Conservation (phyloP, 345 rosid species). For the Firmiana major region DNA sequence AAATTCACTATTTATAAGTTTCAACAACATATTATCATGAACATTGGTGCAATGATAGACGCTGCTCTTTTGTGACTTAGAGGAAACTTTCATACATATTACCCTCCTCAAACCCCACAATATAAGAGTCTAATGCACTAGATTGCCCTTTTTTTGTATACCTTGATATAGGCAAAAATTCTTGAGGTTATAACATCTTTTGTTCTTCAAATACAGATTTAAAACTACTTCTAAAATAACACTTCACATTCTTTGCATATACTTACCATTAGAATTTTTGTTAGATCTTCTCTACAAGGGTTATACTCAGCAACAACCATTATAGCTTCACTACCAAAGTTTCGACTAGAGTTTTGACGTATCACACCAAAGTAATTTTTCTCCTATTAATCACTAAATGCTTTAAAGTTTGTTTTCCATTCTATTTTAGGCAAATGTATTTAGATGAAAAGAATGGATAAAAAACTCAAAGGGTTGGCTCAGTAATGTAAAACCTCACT, state of each 20-base stretch:
- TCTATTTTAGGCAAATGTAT: neutral
- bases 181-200: conserved; percentile 33
- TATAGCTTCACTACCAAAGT: conserved; percentile 27
- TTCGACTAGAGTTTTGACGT: conserved; percentile 41
- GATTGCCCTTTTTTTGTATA: too few species aligned
- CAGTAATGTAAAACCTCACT: too few species aligned
- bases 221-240: neutral
- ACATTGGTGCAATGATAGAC: too few species aligned
- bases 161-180: conserved; percentile 45
- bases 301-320: conserved; percentile 37
- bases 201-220: neutral
- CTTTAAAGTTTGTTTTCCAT: neutral
- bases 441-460: too few species aligned
- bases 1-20: neutral
- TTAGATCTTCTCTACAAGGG: conserved; percentile 53
- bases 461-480: too few species aligned
- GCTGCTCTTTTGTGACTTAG: too few species aligned
- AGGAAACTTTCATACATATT: too few species aligned
- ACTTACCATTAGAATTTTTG: neutral
- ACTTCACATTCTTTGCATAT: neutral
- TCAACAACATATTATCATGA: conserved; percentile 24
- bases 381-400: neutral
- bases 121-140: too few species aligned
- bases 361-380: conserved; percentile 41
- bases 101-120: too few species aligned